These are phyloP conservation scores for Sphagnum fallax DNA, from an alignment of 228 moss, liverwort and hornwort species.

Conservation along the genomic window DNA sequence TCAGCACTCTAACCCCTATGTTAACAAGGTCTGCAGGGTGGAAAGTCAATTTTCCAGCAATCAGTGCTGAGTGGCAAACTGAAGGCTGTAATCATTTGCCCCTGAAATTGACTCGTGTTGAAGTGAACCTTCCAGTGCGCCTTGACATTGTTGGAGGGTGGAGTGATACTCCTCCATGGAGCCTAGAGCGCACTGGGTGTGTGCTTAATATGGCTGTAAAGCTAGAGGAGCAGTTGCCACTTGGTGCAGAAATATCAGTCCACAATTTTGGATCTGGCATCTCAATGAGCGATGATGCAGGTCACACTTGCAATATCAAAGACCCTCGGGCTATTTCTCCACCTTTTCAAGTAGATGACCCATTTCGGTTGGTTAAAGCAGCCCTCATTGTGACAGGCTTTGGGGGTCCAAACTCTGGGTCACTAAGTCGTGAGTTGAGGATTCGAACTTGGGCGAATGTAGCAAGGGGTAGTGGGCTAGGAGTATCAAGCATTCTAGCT, in stretches of 20 bases:
- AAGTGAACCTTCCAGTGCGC: slow-evolving; percentile 61
- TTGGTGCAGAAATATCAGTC: slow-evolving; percentile 43
- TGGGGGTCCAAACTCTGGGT: not conserved
- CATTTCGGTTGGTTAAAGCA: slow-evolving; percentile 65
- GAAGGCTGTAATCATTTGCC: too few species aligned
- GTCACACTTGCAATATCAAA: slow-evolving; percentile 11
- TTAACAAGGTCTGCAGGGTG: too few species aligned
- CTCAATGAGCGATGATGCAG: slow-evolving; percentile 40
- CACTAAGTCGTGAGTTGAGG: slow-evolving; percentile 16
- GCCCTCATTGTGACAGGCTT: slow-evolving; percentile 61
- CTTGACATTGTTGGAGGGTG: slow-evolving; percentile 71
- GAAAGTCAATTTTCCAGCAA: too few species aligned
- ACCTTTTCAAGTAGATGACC: slow-evolving; percentile 43
- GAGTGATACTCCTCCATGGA: slow-evolving; percentile 82
- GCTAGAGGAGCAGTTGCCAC: slow-evolving; percentile 35
- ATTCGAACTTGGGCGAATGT: slow-evolving; percentile 58
- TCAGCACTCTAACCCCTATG: too few species aligned
- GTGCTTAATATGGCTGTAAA: slow-evolving; percentile 73
- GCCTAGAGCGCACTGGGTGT: slow-evolving; percentile 52
- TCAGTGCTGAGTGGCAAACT: too few species aligned
- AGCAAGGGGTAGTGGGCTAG: slow-evolving; percentile 71
- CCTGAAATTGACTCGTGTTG: not conserved
- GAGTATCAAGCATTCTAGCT: slow-evolving; percentile 68
- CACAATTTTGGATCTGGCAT: slow-evolving; percentile 21
- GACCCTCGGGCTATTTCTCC: slow-evolving; percentile 28